Evolutionary conservation across 371 early-diverging fungal genomes (phyloP).

Genomic region (Rozella allomycis): DNA sequence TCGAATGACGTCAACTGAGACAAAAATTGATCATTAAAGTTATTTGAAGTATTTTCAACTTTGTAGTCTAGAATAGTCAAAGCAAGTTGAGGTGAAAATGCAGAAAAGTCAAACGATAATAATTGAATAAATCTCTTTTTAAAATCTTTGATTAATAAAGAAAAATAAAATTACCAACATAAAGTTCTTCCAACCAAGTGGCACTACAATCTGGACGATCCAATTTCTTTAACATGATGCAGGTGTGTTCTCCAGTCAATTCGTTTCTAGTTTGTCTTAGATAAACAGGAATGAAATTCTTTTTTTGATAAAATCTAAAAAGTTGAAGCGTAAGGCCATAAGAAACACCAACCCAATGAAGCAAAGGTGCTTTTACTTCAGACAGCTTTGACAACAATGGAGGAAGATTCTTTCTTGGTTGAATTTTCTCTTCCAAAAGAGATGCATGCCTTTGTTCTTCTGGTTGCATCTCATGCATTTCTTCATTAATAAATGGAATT

Average conservation of each 20-base stretch:
- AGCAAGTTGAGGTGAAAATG: slow-evolving; percentile 58
- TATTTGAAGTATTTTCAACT: slow-evolving; percentile 11
- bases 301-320: slow-evolving; percentile 90
- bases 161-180: slow-evolving; percentile 16
- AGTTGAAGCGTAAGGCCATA: slow-evolving; percentile 77
- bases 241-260: slow-evolving; percentile 92
- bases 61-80: slow-evolving; percentile 58
- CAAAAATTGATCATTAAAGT: too few relatives aligned
- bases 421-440: slow-evolving; percentile 19
- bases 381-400: slow-evolving; percentile 58
- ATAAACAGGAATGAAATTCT: slow-evolving; percentile 79
- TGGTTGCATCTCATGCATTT: too few relatives aligned
- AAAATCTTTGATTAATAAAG: slow-evolving; percentile 45
- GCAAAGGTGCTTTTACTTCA: slow-evolving; percentile 44
- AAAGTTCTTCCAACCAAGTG: slow-evolving; percentile 36
- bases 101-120: slow-evolving; percentile 60
- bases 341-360: slow-evolving; percentile 93
- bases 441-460: background rate
- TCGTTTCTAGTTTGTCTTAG: slow-evolving; percentile 90
- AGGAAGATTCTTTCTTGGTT: slow-evolving; percentile 61
- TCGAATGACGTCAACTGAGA: slow-evolving; percentile 69
- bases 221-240: slow-evolving; percentile 76
- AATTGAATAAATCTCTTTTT: slow-evolving; percentile 61
- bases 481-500: slow-evolving; percentile 43
- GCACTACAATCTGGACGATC: slow-evolving; percentile 11